Conservation (phyloP, 768 basidiomycete genomes). For the Tulasnella sp. region DNA sequence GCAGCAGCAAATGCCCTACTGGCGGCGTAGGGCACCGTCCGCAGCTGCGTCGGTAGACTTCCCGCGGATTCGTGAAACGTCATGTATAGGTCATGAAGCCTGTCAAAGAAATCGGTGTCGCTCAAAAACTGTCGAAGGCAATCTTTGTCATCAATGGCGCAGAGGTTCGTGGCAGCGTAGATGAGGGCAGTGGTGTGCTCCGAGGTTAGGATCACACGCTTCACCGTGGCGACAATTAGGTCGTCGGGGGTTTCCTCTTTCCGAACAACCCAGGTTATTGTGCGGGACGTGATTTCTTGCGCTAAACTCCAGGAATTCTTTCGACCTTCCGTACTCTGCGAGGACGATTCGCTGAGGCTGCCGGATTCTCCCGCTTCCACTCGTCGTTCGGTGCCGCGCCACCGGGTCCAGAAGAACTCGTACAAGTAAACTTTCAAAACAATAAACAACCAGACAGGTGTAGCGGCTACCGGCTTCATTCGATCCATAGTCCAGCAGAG, state of each 20-base stretch:
- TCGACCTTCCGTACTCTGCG: background rate
- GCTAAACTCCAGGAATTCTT: background rate
- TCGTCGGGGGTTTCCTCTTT: background rate
- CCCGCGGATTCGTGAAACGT: no score
- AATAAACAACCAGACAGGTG: background rate
- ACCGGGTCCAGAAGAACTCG: background rate
- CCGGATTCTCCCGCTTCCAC: no score
- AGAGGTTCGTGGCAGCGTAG: background rate
- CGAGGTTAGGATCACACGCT: background rate
- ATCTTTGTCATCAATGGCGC: background rate
- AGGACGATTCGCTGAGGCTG: no score
- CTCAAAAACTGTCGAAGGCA: background rate
- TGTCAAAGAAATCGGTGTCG: background rate
- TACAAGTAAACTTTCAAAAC: background rate
- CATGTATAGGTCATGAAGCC: background rate
- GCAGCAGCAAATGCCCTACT: background rate
- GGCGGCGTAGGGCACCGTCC: background rate
- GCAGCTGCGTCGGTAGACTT: no score
- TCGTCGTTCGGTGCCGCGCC: no score
- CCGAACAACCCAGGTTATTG: background rate
- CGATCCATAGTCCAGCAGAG: background rate
- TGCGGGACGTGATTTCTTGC: background rate
- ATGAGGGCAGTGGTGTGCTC: background rate
- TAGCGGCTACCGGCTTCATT: background rate
- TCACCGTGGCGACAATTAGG: background rate